Evolutionary conservation across 179 eudicot species (phyloP).

Genomic region (Pouteria campechiana): DNA sequence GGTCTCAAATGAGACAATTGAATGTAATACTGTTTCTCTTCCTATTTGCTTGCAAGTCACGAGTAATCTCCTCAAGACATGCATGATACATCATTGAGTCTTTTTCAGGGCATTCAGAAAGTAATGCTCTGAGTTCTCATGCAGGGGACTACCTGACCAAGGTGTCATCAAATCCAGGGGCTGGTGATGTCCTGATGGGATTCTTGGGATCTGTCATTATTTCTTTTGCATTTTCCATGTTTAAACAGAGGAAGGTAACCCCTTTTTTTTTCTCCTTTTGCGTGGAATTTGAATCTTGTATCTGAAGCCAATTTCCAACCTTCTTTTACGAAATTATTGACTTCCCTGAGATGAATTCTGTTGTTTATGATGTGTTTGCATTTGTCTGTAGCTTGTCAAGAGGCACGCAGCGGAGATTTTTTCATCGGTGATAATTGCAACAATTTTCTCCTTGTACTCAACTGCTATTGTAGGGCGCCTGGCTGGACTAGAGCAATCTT

Average conservation of each 20-base stretch:
- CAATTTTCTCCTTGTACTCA: constrained; percentile 81
- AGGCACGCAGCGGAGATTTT: constrained; percentile 98
- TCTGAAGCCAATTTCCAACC: not conserved
- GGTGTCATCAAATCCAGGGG: constrained; percentile 79
- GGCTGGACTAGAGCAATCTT: constrained; percentile 64
- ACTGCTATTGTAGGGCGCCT: constrained; percentile 89
- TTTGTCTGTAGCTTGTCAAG: constrained; percentile 66
- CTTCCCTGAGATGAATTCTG: not conserved
- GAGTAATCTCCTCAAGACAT: too few relatives aligned
- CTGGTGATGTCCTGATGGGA: constrained; percentile 96
- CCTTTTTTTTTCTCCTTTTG: not conserved
- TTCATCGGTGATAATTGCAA: constrained; percentile 63
- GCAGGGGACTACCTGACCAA: constrained; percentile 90
- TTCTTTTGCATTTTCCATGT: constrained; percentile 97
- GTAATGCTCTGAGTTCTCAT: too few relatives aligned
- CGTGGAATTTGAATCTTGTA: not conserved
- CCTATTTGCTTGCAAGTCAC: too few relatives aligned
- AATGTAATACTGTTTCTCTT: too few relatives aligned
- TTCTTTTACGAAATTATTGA: not conserved
- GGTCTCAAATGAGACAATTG: too few relatives aligned
- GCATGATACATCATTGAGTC: too few relatives aligned
- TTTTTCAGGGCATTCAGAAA: too few relatives aligned
- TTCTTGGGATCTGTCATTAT: constrained; percentile 91
- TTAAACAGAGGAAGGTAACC: constrained; percentile 89
- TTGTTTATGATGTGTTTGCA: not conserved